Percentiles rank a stretch among this genome's conserved stretches.
Evolutionary conservation across 805 yeast species (phyloP).

Genomic region (Nakazawaea anatomiae): DNA sequence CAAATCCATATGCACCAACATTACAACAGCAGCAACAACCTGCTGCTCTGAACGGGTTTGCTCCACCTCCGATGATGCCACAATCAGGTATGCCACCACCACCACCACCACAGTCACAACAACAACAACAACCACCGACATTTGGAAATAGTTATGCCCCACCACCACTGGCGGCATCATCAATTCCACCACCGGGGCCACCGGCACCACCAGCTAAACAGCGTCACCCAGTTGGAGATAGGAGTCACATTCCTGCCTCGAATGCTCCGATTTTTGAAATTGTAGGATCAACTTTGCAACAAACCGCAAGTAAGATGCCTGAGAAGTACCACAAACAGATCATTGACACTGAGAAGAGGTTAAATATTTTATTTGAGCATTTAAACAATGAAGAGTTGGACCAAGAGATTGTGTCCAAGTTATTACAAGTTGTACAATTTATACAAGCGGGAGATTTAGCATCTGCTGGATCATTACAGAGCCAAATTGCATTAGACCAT

Average conservation of each 20-base stretch:
- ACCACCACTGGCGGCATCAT: constrained; percentile 15
- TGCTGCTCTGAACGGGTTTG: neutral
- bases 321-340: constrained; percentile 68
- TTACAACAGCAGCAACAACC: constrained; percentile 12
- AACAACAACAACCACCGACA: neutral
- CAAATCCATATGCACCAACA: constrained; percentile 32
- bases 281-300: constrained; percentile 48
- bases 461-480: constrained; percentile 50
- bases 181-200: constrained; percentile 14
- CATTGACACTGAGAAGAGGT: constrained; percentile 75
- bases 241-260: constrained; percentile 57
- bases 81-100: constrained; percentile 7
- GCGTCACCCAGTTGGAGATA: constrained; percentile 55
- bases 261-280: constrained; percentile 53
- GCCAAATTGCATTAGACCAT: constrained; percentile 56
- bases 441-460: constrained; percentile 49
- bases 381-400: constrained; percentile 69
- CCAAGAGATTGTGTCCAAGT: constrained; percentile 44
- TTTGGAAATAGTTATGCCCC: constrained; percentile 2
- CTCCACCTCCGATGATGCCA: constrained; percentile 14
- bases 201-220: constrained; percentile 10
- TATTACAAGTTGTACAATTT: constrained; percentile 45
- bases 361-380: constrained; percentile 69
- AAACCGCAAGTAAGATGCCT: constrained; percentile 70
- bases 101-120: constrained; percentile 1